Conservation (phyloP, 2,329 filamentous ascomycete species). For the Diaporthe destruens region DNA sequence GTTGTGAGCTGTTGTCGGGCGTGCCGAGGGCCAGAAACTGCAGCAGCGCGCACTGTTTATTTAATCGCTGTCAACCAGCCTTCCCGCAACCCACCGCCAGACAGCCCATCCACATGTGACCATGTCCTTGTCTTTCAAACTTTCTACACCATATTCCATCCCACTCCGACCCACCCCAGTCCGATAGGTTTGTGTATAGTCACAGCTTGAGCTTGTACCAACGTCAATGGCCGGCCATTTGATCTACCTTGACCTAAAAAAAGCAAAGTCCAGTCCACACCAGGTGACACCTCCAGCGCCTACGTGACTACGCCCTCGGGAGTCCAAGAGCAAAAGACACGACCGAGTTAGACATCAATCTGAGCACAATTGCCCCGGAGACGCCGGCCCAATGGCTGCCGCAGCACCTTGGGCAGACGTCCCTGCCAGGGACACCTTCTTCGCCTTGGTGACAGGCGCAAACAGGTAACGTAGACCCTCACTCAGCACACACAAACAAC, state of each 20-base stretch:
- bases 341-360: background rate
- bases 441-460: conserved; percentile 84
- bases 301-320: background rate
- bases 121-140: conserved; percentile 2
- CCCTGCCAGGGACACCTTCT: conserved; percentile 60
- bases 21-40: background rate
- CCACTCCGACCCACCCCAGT: background rate
- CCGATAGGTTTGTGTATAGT: background rate
- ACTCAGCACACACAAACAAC: background rate
- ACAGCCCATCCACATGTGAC: conserved; percentile 10
- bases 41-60: background rate
- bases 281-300: background rate
- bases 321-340: background rate
- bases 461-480: conserved; percentile 81
- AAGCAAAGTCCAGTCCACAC: background rate
- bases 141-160: background rate
- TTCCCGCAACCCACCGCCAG: conserved; percentile 11
- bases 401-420: conserved; percentile 54
- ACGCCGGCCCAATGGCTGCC: conserved; percentile 44
- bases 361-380: background rate
- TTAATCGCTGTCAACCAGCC: background rate
- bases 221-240: background rate
- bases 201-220: background rate
- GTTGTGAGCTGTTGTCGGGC: conserved; percentile 22
- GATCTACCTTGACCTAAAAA: background rate